Base-by-base conservation (phyloP, 1,139 yeast genomes). In the Candida sp. region DNA sequence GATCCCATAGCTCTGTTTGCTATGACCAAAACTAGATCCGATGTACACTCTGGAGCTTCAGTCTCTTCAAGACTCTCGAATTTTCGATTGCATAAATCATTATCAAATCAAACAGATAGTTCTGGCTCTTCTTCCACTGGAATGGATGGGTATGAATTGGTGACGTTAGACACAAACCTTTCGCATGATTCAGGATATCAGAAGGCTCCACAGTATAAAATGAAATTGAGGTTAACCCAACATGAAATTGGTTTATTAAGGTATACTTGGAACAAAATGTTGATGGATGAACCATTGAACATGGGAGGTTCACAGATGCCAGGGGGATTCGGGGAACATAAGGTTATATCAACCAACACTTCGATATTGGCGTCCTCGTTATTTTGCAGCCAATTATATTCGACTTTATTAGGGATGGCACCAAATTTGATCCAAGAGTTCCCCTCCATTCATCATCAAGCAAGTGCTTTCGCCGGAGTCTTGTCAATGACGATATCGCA, bases 381-480 rank as follows among this genome's bases (percentile, higher is more conserved):
- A 35, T 79, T 84, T 56, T 79, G 83, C 51, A 75, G 81, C 45
- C 88, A 82, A 60, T 74, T 82, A 52, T 84, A 82, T 61, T 72
- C 77, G 41, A 84, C 82, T 58, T 59, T 83, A 46, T 63, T 84
- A 36, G 61, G 72, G 5, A 77, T 77, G 73, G 78, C 76, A 50
- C 75, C 82, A 1, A 63, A 65, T 27, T 66, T 84, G 46, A 84
- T 81, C 51, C 68, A 66, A 35, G 59, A 79, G 54, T 83, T 82
- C 58, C 89, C 90, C 0, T 77, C 83, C 12, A 77, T 83, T 49
- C 77, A 76, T 50, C 85, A 82, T 51, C 89, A 84, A 63, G 90
- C 95, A 0, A 79, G 81, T 6, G 79, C 91, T 15, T 84, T 87
- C 69, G 90, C 95, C 0, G 93, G 93, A 3, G 88, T 84, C n/a